Evolutionary conservation across 352 stramenopile species (phyloP).

Genomic region (Peronospora belbahrii): DNA sequence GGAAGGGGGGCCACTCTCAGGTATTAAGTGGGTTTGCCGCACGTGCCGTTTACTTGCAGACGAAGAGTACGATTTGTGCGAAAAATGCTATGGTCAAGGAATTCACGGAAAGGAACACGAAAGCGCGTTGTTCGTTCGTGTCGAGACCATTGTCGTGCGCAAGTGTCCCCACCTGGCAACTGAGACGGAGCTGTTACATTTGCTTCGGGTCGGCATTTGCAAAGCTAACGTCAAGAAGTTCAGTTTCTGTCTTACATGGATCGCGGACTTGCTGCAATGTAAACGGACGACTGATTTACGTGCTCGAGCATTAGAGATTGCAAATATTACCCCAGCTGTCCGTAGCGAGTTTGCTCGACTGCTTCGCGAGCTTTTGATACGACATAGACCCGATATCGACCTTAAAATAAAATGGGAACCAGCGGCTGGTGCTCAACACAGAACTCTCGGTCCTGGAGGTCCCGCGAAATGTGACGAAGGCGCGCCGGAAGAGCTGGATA

Average conservation of each 20-base stretch:
- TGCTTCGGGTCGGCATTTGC: constrained; percentile 67
- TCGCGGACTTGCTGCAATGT: constrained; percentile 61
- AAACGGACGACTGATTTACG: constrained; percentile 55
- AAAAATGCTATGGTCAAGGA: constrained; percentile 71
- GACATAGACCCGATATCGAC: constrained; percentile 58
- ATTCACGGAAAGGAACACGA: constrained; percentile 65
- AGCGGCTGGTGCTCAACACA: constrained; percentile 23
- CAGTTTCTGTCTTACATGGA: constrained; percentile 75
- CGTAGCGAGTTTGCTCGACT: constrained; percentile 60
- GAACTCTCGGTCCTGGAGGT: constrained; percentile 9
- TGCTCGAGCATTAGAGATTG: constrained; percentile 60
- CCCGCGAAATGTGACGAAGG: constrained; percentile 12
- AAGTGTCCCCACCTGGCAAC: constrained; percentile 45
- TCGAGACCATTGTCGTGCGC: constrained; percentile 53
- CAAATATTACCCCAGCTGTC: constrained; percentile 56
- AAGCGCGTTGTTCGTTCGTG: constrained; percentile 48
- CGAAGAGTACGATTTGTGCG: constrained; percentile 53
- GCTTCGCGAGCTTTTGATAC: constrained; percentile 44
- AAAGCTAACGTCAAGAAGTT: constrained; percentile 81
- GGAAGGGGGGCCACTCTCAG: constrained; percentile 40
- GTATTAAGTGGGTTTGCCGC: constrained; percentile 59
- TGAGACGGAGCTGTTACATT: constrained; percentile 48
- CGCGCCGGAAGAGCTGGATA: constrained; percentile 42
- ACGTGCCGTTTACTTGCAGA: constrained; percentile 43
- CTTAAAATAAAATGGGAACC: constrained; percentile 66